phyloP scores from a whole-genome alignment of 345 rosid genomes.

The Citrus hindsii region DNA sequence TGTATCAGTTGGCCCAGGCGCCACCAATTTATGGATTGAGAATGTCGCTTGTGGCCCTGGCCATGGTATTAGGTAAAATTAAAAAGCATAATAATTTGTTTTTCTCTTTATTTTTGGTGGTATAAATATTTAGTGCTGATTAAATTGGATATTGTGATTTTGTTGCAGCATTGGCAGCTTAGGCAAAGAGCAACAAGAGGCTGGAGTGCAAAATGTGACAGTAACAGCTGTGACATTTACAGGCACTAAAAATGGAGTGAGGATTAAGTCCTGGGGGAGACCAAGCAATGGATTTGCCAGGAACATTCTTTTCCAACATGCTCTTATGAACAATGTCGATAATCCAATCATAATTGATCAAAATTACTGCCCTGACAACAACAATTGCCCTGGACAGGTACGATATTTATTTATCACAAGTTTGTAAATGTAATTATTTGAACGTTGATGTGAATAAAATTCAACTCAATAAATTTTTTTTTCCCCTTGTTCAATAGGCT shows the following conservation, averaged over 20 bases:
- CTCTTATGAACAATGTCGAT: slow-evolving; percentile 24
- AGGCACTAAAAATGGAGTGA: slow-evolving; percentile 34
- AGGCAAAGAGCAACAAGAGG: slow-evolving; percentile 15
- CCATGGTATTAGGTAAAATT: no score
- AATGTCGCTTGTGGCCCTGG: no score
- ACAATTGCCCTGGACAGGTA: slow-evolving; percentile 49
- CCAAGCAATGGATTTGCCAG: slow-evolving; percentile 27
- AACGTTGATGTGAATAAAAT: not conserved
- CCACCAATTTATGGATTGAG: no score
- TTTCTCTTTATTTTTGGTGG: no score
- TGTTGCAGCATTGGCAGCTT: no score
- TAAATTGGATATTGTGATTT: not conserved
- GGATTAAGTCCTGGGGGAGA: slow-evolving; percentile 40
- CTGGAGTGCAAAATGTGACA: slow-evolving; percentile 38
- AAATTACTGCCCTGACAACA: slow-evolving; percentile 49
- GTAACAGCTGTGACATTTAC: slow-evolving; percentile 22
- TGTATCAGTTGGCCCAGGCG: no score
- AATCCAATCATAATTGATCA: slow-evolving; percentile 60
- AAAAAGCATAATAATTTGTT: no score
- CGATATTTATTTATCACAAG: not conserved
- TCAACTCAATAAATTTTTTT: not conserved
- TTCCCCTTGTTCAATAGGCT: slow-evolving; percentile 22
- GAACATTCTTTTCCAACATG: not conserved
- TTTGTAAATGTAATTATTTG: not conserved
- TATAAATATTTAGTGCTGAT: not conserved